Evolutionary conservation across 495 filamentous ascomycete species (phyloP).

Genomic region (Penicillium riverlandense): DNA sequence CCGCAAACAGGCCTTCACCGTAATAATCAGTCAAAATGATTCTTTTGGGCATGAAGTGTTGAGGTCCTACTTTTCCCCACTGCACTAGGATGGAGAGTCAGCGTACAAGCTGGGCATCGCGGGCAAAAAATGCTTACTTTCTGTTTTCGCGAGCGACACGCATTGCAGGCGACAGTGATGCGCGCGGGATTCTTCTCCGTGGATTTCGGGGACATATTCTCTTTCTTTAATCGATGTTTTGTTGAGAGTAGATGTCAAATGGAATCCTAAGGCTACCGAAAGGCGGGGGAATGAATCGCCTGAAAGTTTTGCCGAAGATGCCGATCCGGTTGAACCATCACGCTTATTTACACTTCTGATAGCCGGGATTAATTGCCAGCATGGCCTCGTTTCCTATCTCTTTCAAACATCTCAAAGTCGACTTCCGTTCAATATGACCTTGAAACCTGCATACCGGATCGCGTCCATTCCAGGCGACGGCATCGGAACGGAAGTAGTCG

Average conservation of each 20-base stretch:
- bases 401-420: no score
- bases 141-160: slow-evolving; percentile 32
- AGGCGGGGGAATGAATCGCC: slow-evolving; percentile 9
- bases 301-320: slow-evolving; percentile 21
- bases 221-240: neutral
- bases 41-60: neutral
- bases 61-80: slow-evolving; percentile 24
- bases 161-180: slow-evolving; percentile 31
- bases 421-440: slow-evolving; percentile 1
- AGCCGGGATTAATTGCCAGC: no score
- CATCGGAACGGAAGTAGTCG: slow-evolving; percentile 35
- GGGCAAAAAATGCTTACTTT: slow-evolving; percentile 17
- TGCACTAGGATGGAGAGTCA: slow-evolving; percentile 16
- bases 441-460: slow-evolving; percentile 19
- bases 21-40: neutral
- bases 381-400: neutral
- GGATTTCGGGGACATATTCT: slow-evolving; percentile 4
- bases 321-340: neutral
- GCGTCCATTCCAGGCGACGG: slow-evolving; percentile 38
- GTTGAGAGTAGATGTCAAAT: neutral
- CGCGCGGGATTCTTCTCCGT: slow-evolving; percentile 18
- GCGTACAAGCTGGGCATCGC: neutral
- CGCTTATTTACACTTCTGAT: no score
- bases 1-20: slow-evolving; percentile 25
- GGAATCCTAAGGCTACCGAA: neutral